Evolutionary conservation across 1,284 basidiomycete genomes (phyloP).

Genomic region (Phenoliferia sp.): DNA sequence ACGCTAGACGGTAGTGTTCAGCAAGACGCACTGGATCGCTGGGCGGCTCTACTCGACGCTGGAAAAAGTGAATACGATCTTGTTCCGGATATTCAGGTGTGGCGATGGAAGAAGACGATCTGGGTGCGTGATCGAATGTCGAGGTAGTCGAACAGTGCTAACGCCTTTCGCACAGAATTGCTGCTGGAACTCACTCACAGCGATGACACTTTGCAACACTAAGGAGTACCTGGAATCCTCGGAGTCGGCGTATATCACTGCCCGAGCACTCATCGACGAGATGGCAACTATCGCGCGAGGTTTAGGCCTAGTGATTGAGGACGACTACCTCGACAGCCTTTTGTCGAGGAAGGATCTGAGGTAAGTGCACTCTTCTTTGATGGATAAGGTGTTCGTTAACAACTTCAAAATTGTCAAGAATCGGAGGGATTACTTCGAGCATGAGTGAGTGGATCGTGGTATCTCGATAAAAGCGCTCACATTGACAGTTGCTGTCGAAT

Average conservation of each 20-base stretch:
- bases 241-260: constrained; percentile 22
- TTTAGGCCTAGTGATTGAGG: constrained; percentile 22
- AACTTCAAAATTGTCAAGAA: too few relatives aligned
- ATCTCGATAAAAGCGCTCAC: neutral
- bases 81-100: constrained; percentile 47
- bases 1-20: constrained; percentile 33
- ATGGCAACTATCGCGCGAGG: constrained; percentile 22
- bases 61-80: constrained; percentile 44
- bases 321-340: constrained; percentile 20
- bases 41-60: constrained; percentile 39
- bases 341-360: constrained; percentile 16
- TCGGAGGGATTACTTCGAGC: constrained; percentile 16
- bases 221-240: constrained; percentile 17
- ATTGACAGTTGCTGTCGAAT: too few relatives aligned
- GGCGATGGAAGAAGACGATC: constrained; percentile 45
- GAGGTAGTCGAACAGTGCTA: neutral
- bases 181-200: constrained; percentile 35
- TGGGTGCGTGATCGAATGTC: constrained; percentile 7
- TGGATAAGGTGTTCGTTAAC: too few relatives aligned
- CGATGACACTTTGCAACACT: constrained; percentile 15
- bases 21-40: constrained; percentile 37
- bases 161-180: constrained; percentile 31
- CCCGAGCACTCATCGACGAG: constrained; percentile 18
- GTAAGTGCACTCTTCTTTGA: too few relatives aligned
- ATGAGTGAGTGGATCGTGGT: neutral